phyloP scores from a whole-genome alignment of 202 grass and related monocot species.

The Thinopyrum obtusiflorum region DNA sequence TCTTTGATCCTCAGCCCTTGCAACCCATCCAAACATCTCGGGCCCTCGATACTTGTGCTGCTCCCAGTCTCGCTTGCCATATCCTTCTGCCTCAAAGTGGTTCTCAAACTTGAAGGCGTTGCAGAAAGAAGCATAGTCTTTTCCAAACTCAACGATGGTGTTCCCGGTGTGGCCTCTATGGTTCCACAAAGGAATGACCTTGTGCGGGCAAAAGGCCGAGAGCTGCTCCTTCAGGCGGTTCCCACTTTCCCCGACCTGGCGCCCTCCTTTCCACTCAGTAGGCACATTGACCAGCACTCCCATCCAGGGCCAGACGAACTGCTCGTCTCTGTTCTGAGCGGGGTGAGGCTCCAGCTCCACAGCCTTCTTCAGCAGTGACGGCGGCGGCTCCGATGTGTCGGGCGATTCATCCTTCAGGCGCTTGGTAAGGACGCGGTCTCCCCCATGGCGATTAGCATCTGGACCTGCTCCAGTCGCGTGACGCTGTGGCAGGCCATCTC shows the following conservation, averaged over 20 bases:
- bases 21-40: slow-evolving; percentile 15
- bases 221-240: slow-evolving; percentile 36
- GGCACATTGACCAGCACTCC: not conserved
- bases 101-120: slow-evolving; percentile 37
- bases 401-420: not conserved
- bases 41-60: not conserved
- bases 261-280: not conserved
- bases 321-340: slow-evolving; percentile 47
- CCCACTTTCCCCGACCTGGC: not conserved
- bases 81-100: slow-evolving; percentile 38
- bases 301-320: slow-evolving; percentile 24
- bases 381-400: slow-evolving; percentile 8
- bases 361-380: not conserved
- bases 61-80: slow-evolving; percentile 39
- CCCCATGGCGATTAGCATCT: not conserved
- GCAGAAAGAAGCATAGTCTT: slow-evolving; percentile 31
- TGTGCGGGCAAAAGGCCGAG: slow-evolving; percentile 28
- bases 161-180: slow-evolving; percentile 40
- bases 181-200: slow-evolving; percentile 43
- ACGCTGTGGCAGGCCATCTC: not conserved
- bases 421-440: not conserved
- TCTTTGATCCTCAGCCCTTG: slow-evolving; percentile 33
- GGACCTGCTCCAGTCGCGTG: not conserved
- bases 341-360: slow-evolving; percentile 13
- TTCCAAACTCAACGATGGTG: slow-evolving; percentile 39